A percentile compares a stretch with the other conserved stretches of the same genome.
Evolutionary conservation across 805 yeast genomes (phyloP).

Genomic region (Kodamaea nitidulidarum): DNA sequence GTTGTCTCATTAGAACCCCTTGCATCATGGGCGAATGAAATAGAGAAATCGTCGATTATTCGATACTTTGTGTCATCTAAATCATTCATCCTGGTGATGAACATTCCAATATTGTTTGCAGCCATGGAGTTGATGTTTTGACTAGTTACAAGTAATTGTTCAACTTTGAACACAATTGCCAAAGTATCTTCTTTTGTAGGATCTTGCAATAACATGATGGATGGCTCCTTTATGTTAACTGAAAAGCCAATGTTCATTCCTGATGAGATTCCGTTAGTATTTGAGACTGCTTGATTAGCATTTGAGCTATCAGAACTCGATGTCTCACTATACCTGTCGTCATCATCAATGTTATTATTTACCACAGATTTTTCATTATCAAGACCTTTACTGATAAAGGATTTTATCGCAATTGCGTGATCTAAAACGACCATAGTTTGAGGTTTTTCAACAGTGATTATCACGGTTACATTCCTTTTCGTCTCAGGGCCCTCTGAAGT

Average conservation of each 20-base stretch:
- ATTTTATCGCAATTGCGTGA: conserved; percentile 71
- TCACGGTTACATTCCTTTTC: conserved; percentile 41
- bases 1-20: conserved; percentile 59
- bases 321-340: conserved; percentile 9
- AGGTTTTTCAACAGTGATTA: conserved; percentile 75
- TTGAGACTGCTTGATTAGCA: not conserved
- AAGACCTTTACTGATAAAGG: conserved; percentile 53
- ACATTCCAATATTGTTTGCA: conserved; percentile 81
- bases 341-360: conserved; percentile 16
- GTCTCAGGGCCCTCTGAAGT: conserved; percentile 38
- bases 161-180: conserved; percentile 86
- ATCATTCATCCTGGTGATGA: conserved; percentile 69
- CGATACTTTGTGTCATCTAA: conserved; percentile 61
- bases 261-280: conserved; percentile 5
- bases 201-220: conserved; percentile 76
- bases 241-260: conserved; percentile 44
- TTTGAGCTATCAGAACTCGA: not conserved
- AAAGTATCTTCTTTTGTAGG: conserved; percentile 67
- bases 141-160: conserved; percentile 66
- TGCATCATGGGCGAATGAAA: conserved; percentile 68
- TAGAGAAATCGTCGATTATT: conserved; percentile 83
- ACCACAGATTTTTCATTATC: conserved; percentile 17
- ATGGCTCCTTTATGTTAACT: conserved; percentile 70
- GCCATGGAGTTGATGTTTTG: conserved; percentile 64
- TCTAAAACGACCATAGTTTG: conserved; percentile 79